These are phyloP conservation scores for Paxillus involutus DNA, from an alignment of 768 basidiomycete genomes.

Conservation along the genomic window DNA sequence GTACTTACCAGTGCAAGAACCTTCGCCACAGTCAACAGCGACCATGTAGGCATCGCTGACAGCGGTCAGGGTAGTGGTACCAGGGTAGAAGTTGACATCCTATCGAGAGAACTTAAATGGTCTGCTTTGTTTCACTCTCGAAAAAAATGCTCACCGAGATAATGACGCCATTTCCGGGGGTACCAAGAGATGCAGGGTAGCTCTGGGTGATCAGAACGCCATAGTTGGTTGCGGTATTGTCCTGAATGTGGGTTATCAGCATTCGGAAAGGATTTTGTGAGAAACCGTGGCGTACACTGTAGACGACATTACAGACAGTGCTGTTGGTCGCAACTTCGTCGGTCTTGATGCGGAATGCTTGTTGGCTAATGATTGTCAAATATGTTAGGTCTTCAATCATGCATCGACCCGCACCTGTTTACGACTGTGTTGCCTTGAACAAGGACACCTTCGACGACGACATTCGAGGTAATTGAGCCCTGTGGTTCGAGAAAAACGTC, in stretches of 20 bases:
- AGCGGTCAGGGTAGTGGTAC: slow-evolving; percentile 44
- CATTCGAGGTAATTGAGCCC: slow-evolving; percentile 37
- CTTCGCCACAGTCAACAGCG: slow-evolving; percentile 56
- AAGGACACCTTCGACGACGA: slow-evolving; percentile 44
- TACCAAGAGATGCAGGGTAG: slow-evolving; percentile 53
- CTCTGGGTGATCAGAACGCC: slow-evolving; percentile 66
- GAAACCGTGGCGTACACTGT: slow-evolving; percentile 34
- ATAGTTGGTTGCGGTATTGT: slow-evolving; percentile 55
- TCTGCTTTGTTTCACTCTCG: background rate
- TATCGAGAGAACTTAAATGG: slow-evolving; percentile 19
- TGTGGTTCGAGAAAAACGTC: background rate
- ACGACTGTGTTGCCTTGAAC: slow-evolving; percentile 53
- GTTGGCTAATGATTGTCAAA: slow-evolving; percentile 32
- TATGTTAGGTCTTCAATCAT: background rate
- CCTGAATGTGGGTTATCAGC: slow-evolving; percentile 28
- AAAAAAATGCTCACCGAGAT: slow-evolving; percentile 46
- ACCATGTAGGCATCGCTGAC: slow-evolving; percentile 41
- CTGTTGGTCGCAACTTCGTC: slow-evolving; percentile 43
- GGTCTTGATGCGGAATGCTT: slow-evolving; percentile 66
- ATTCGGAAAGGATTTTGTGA: background rate
- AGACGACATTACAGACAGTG: slow-evolving; percentile 49
- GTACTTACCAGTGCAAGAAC: slow-evolving; percentile 47
- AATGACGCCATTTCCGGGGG: slow-evolving; percentile 54
- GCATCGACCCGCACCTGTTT: slow-evolving; percentile 41
- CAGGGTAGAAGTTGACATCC: slow-evolving; percentile 49